phyloP scores from a whole-genome alignment of 176 grass and related monocot species.

The Carex cristatella region DNA sequence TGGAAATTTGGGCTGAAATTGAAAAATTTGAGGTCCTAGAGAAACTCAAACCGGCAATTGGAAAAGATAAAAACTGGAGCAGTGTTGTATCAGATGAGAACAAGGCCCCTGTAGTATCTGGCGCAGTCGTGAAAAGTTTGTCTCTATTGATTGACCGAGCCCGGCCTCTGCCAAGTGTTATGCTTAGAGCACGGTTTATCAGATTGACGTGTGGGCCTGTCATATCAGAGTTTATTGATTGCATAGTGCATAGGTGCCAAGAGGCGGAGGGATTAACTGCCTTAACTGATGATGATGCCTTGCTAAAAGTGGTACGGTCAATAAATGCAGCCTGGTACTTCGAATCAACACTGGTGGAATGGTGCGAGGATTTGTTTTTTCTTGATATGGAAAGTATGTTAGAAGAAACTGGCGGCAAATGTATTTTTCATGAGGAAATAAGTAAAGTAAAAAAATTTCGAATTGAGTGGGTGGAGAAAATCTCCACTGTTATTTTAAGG shows the following conservation, averaged over 20 bases:
- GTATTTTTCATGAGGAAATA: slow-evolving; percentile 70
- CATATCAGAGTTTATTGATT: slow-evolving; percentile 55
- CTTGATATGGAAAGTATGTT: slow-evolving; percentile 78
- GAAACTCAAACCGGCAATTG: slow-evolving; percentile 56
- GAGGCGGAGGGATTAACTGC: slow-evolving; percentile 93
- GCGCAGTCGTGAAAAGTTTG: slow-evolving; percentile 38
- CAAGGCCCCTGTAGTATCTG: slow-evolving; percentile 53
- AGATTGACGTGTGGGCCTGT: slow-evolving; percentile 53
- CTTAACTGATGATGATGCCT: slow-evolving; percentile 74
- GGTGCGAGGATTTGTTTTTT: slow-evolving; percentile 87
- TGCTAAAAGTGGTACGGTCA: slow-evolving; percentile 62
- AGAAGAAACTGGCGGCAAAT: slow-evolving; percentile 4
- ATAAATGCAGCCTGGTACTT: slow-evolving; percentile 63
- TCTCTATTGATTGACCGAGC: slow-evolving; percentile 77
- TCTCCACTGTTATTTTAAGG: slow-evolving; percentile 73
- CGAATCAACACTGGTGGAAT: slow-evolving; percentile 60
- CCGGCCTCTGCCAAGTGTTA: slow-evolving; percentile 58
- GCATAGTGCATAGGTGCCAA: slow-evolving; percentile 73
- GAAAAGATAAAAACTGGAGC: slow-evolving; percentile 69
- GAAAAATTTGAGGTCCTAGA: slow-evolving; percentile 55
- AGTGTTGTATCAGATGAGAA: slow-evolving; percentile 59
- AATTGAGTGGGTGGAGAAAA: slow-evolving; percentile 75
- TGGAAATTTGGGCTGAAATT: slow-evolving; percentile 87
- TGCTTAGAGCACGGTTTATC: slow-evolving; percentile 69
- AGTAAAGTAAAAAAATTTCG: slow-evolving; percentile 49